phyloP scores from a whole-genome alignment of 371 early-diverging fungal species.

The Rhizopus stolonifer region DNA sequence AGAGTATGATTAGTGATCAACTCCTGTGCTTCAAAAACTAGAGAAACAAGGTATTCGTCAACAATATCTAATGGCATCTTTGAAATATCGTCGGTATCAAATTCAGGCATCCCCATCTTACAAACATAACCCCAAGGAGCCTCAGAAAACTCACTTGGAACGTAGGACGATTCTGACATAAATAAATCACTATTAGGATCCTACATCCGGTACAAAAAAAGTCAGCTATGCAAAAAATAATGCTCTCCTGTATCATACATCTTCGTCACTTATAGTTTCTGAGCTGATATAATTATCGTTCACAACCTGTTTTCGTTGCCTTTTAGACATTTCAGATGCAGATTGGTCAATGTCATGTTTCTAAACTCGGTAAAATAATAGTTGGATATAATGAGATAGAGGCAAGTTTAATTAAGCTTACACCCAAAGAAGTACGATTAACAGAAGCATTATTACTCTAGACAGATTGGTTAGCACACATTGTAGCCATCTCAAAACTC shows the following conservation, averaged over 20 bases:
- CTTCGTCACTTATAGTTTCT: conserved; percentile 4
- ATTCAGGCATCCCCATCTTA: conserved; percentile 8
- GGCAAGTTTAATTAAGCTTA: too few relatives aligned
- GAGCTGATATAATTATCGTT: conserved; percentile 2
- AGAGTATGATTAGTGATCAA: neutral
- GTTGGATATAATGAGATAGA: too few relatives aligned
- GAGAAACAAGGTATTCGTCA: conserved; percentile 4
- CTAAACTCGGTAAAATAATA: too few relatives aligned
- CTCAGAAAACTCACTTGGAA: conserved; percentile 1
- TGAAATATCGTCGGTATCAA: conserved; percentile 3
- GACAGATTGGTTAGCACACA: too few relatives aligned
- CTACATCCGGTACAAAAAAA: conserved; percentile 7
- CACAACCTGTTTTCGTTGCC: too few relatives aligned
- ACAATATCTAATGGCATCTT: neutral
- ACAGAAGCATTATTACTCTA: too few relatives aligned
- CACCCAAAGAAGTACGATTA: too few relatives aligned
- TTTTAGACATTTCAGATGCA: too few relatives aligned
- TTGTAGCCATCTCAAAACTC: too few relatives aligned
- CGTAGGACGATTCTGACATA: conserved; percentile 6
- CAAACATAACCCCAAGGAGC: conserved; percentile 8
- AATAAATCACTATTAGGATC: conserved; percentile 5
- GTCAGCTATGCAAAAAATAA: conserved; percentile 4
- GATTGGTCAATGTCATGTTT: too few relatives aligned
- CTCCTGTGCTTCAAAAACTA: conserved; percentile 5
- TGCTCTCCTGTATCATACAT: conserved; percentile 9